These are phyloP conservation scores for Wallacemonas rigidus DNA, from an alignment of 208 protist species.

Conservation along the genomic window DNA sequence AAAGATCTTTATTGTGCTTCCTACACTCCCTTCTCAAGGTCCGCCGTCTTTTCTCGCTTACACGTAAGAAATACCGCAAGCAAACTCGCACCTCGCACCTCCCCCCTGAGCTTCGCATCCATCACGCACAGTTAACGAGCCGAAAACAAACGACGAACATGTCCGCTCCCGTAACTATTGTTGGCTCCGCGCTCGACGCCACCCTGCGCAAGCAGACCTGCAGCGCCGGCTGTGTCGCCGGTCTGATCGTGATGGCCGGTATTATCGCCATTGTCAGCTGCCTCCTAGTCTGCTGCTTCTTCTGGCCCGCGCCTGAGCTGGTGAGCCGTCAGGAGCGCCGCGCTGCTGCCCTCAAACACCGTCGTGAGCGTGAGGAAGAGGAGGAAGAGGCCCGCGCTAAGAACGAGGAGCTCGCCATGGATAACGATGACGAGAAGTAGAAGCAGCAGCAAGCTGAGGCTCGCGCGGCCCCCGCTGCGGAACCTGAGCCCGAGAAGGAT, in stretches of 20 bases:
- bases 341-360: constrained; percentile 43
- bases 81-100: background rate
- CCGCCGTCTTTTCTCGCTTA: background rate
- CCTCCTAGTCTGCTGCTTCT: constrained; percentile 45
- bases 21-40: constrained; percentile 5
- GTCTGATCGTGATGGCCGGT: constrained; percentile 50
- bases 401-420: constrained; percentile 23
- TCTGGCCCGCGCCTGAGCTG: constrained; percentile 48
- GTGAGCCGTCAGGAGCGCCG: constrained; percentile 45
- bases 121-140: background rate
- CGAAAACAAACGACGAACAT: background rate
- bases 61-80: background rate
- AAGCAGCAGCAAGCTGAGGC: constrained; percentile 6
- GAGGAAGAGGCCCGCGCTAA: constrained; percentile 35
- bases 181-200: background rate
- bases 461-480: constrained; percentile 1
- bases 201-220: constrained; percentile 39
- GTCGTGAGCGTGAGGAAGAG: constrained; percentile 39
- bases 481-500: constrained; percentile 4
- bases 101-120: background rate
- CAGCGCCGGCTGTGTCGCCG: constrained; percentile 50
- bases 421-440: constrained; percentile 15
- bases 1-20: constrained; percentile 12
- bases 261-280: constrained; percentile 30
- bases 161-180: constrained; percentile 11